phyloP scores from a whole-genome alignment of 192 early-diverging fungal species.

The Backusella morwellensis region DNA sequence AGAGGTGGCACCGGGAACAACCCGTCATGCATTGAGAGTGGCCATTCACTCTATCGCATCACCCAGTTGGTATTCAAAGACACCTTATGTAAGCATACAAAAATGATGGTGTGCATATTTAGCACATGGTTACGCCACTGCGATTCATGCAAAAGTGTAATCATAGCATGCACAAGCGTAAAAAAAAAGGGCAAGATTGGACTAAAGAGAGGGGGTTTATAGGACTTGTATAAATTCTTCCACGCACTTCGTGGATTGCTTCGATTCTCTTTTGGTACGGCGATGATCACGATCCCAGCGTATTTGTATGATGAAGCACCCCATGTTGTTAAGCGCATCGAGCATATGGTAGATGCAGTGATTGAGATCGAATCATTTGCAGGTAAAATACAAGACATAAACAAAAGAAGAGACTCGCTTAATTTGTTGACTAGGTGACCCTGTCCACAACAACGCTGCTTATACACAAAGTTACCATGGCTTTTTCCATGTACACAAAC shows the following conservation, averaged over 20 bases:
- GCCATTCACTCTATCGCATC: slow-evolving; percentile 80
- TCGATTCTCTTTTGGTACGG: slow-evolving; percentile 70
- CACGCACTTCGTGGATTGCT: slow-evolving; percentile 75
- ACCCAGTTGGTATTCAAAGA: slow-evolving; percentile 70
- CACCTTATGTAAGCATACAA: slow-evolving; percentile 43
- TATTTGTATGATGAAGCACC: slow-evolving; percentile 62
- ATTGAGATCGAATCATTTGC: slow-evolving; percentile 94
- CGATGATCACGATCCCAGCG: slow-evolving; percentile 80
- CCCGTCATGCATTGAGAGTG: slow-evolving; percentile 74
- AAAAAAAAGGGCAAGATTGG: no score
- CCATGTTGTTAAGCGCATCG: slow-evolving; percentile 61
- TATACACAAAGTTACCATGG: slow-evolving; percentile 84
- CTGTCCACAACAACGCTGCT: slow-evolving; percentile 47
- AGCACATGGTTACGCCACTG: background rate
- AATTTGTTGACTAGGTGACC: slow-evolving; percentile 34
- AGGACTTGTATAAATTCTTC: slow-evolving; percentile 68
- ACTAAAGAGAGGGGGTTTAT: background rate
- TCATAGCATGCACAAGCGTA: background rate
- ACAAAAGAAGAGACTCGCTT: background rate
- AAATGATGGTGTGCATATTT: background rate
- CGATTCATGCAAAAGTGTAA: background rate
- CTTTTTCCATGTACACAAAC: slow-evolving; percentile 81
- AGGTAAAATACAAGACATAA: slow-evolving; percentile 42
- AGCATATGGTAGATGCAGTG: slow-evolving; percentile 83
- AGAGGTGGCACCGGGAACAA: slow-evolving; percentile 29